These are phyloP conservation scores for Auricularia auricula-judae DNA, from an alignment of 768 basidiomycete genomes.

Conservation along the genomic window DNA sequence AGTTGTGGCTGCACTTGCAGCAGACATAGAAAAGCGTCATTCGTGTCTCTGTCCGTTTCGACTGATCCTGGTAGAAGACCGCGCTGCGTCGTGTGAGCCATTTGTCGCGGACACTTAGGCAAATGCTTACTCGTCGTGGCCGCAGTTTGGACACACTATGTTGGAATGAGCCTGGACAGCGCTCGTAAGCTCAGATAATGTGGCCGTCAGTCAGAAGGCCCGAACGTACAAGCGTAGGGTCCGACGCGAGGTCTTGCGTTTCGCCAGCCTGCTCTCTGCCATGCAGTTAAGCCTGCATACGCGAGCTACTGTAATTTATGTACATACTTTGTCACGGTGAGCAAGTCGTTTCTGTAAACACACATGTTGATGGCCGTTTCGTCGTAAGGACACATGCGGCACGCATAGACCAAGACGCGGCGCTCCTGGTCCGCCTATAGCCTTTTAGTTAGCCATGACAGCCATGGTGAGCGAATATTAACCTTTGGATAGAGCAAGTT, in stretches of 20 bases:
- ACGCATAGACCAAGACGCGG: conserved; percentile 79
- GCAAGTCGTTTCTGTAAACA: conserved; percentile 87
- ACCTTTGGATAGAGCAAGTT: conserved; percentile 75
- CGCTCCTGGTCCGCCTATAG: conserved; percentile 74
- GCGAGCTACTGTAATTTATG: not conserved
- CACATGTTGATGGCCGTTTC: conserved; percentile 80
- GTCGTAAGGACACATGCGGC: conserved; percentile 80
- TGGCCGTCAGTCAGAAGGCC: not conserved
- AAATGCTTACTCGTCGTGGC: conserved; percentile 64
- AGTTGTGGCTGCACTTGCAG: conserved; percentile 67
- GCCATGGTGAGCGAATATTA: conserved; percentile 2
- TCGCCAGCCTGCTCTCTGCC: conserved; percentile 87
- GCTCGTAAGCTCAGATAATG: not conserved
- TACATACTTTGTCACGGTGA: conserved; percentile 83
- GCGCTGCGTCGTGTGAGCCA: conserved; percentile 41
- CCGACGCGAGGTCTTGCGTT: conserved; percentile 75
- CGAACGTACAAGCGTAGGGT: conserved; percentile 69
- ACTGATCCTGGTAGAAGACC: conserved; percentile 94
- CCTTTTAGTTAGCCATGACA: not conserved
- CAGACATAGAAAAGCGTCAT: conserved; percentile 93
- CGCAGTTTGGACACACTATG: conserved; percentile 73
- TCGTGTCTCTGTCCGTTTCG: conserved; percentile 87
- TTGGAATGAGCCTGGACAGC: conserved; percentile 62
- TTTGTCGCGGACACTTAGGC: not conserved
- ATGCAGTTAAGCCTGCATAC: not conserved